Conservation (phyloP, 2,329 filamentous ascomycete species). For the Raffaelea arxii region DNA sequence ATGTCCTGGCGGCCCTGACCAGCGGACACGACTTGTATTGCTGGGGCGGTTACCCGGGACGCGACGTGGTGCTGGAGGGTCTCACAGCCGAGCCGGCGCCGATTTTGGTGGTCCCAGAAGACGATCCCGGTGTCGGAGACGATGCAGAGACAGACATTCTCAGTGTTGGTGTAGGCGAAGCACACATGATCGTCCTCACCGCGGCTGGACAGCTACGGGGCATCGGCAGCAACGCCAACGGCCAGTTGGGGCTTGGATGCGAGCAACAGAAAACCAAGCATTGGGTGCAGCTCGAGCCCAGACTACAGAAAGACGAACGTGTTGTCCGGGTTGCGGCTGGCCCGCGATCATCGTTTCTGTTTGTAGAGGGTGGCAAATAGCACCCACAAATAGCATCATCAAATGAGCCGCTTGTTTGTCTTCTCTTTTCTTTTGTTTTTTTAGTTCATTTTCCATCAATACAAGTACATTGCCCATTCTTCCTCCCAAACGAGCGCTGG, state of each 20-base stretch:
- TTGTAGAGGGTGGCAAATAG: conserved; percentile 14
- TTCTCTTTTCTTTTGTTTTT: conserved; percentile 2
- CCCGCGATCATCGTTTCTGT: conserved; percentile 37
- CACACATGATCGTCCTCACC: conserved; percentile 48
- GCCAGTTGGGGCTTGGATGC: conserved; percentile 44
- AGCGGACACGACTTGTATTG: conserved; percentile 48
- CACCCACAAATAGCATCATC: background rate
- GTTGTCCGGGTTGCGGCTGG: conserved; percentile 38
- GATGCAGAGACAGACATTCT: conserved; percentile 40
- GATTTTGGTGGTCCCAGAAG: conserved; percentile 32
- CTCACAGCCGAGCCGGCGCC: conserved; percentile 28
- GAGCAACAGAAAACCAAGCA: conserved; percentile 3
- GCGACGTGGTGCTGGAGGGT: conserved; percentile 14
- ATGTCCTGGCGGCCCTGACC: conserved; percentile 48
- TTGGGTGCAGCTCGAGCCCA: conserved; percentile 27
- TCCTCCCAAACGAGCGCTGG: background rate
- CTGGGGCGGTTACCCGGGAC: conserved; percentile 42
- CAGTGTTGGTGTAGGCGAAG: conserved; percentile 48
- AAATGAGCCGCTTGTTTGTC: conserved; percentile 8
- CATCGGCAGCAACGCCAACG: conserved; percentile 46
- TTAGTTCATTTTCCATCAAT: conserved; percentile 8
- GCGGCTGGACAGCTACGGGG: conserved; percentile 40
- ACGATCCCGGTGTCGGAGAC: conserved; percentile 45
- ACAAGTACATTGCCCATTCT: conserved; percentile 11
- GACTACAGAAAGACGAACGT: conserved; percentile 15